Percentiles rank a stretch among this genome's conserved stretches.
Conservation (phyloP, 1,139 yeast genomes). For the Blastobotrys ciferrii region DNA sequence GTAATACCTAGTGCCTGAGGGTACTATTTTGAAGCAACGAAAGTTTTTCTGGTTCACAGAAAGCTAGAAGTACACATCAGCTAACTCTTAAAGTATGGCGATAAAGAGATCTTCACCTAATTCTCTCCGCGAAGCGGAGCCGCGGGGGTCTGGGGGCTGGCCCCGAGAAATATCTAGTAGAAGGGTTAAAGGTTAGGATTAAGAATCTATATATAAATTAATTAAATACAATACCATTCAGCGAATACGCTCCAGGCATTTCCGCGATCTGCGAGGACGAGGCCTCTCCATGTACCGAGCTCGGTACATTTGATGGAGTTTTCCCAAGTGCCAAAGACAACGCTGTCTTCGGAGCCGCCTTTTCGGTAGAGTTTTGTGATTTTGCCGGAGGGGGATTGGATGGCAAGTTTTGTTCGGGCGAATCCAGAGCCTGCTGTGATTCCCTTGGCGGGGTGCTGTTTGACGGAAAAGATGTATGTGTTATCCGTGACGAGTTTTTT, state of each 20-base stretch:
- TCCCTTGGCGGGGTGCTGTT: constrained; percentile 64
- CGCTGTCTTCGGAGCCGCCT: constrained; percentile 37
- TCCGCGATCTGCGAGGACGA: constrained; percentile 76
- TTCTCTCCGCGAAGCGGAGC: not conserved
- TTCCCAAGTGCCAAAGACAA: constrained; percentile 52
- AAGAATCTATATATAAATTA: constrained; percentile 18
- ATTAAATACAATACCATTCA: constrained; percentile 71
- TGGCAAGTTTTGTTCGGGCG: constrained; percentile 53
- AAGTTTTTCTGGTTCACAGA: too few species aligned
- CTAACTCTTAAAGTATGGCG: too few species aligned
- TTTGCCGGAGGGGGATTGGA: constrained; percentile 84
- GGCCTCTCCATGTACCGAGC: constrained; percentile 77
- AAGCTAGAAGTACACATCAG: too few species aligned
- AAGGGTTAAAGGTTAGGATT: not conserved
- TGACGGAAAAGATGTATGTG: constrained; percentile 61
- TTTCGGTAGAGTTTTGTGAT: constrained; percentile 57
- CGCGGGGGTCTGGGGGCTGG: not conserved
- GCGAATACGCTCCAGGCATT: constrained; percentile 88
- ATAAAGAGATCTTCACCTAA: too few species aligned
- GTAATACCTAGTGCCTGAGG: too few species aligned
- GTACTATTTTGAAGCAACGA: too few species aligned
- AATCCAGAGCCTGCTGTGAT: constrained; percentile 44
- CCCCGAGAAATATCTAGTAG: too few species aligned
- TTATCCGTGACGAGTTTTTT: constrained; percentile 55
- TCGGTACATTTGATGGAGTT: constrained; percentile 61